Conservation (phyloP, 257 asterid genomes). For the Plantago elongata region DNA sequence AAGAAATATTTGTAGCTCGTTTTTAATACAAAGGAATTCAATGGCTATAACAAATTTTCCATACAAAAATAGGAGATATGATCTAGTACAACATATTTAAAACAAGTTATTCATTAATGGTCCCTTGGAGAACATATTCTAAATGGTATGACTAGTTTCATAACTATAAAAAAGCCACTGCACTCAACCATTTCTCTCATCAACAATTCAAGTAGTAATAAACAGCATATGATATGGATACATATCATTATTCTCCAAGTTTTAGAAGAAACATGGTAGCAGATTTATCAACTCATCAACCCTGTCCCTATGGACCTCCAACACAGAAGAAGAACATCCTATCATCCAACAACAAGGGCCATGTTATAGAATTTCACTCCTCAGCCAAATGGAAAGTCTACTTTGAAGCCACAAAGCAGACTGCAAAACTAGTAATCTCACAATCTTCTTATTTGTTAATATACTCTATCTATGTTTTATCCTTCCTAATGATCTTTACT, state of each 20-base stretch:
- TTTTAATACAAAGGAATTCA: too few relatives aligned
- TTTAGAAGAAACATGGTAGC: constrained; percentile 33
- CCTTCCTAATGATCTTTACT: not conserved
- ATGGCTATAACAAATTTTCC: too few relatives aligned
- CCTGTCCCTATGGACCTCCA: not conserved
- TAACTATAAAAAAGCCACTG: constrained; percentile 18
- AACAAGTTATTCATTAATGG: constrained; percentile 5
- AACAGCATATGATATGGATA: constrained; percentile 2
- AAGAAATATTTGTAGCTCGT: too few relatives aligned
- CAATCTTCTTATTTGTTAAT: not conserved
- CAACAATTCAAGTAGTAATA: constrained; percentile 1
- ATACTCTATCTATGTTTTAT: not conserved
- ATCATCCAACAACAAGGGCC: constrained; percentile 28
- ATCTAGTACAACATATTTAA: not conserved
- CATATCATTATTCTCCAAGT: constrained; percentile 3
- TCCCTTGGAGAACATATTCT: constrained; percentile 42
- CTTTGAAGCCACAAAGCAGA: constrained; percentile 46
- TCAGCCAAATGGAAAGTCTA: constrained; percentile 49
- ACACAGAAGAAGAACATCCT: constrained; percentile 4
- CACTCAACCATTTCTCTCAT: constrained; percentile 12
- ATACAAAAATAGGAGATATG: too few relatives aligned
- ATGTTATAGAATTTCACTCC: constrained; percentile 47
- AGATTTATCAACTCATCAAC: constrained; percentile 27
- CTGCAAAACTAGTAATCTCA: constrained; percentile 48
- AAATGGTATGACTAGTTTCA: not conserved